Evolutionary conservation across 495 filamentous ascomycete genomes (phyloP).

Genomic region (Xylaria sp.): DNA sequence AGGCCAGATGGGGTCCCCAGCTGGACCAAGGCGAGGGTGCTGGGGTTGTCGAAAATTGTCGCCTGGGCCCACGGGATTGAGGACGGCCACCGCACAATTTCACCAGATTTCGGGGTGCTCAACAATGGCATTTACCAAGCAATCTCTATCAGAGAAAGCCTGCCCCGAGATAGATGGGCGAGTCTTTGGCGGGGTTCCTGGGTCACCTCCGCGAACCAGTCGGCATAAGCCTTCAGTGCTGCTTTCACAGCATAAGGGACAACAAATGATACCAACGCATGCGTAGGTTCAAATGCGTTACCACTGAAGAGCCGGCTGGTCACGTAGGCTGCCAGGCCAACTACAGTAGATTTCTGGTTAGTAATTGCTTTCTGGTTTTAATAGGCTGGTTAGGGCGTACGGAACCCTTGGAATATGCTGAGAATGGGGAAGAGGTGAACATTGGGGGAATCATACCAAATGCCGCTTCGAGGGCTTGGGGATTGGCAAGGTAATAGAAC

Average conservation of each 20-base stretch:
- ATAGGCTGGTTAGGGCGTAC: not conserved
- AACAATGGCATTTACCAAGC: not conserved
- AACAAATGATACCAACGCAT: not conserved
- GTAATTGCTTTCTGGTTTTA: not conserved
- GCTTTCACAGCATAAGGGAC: not conserved
- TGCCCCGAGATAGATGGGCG: not conserved
- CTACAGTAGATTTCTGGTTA: too few relatives aligned
- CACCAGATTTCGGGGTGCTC: too few relatives aligned
- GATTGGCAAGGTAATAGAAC: not conserved
- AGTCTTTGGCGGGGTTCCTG: not conserved
- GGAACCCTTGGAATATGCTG: not conserved
- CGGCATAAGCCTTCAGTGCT: not conserved
- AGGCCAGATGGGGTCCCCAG: conserved; percentile 9
- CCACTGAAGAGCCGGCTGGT: too few relatives aligned
- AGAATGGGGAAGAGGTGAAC: conserved; percentile 13
- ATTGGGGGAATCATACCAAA: conserved; percentile 11
- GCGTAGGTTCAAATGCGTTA: too few relatives aligned
- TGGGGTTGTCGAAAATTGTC: conserved; percentile 15
- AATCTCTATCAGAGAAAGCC: conserved; percentile 9
- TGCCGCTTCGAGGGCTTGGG: conserved; percentile 1
- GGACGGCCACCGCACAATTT: not conserved
- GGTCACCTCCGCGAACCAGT: not conserved
- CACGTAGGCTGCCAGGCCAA: too few relatives aligned
- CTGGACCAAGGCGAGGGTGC: conserved; percentile 14
- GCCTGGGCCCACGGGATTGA: conserved; percentile 11